Evolutionary conservation across 176 grass and related monocot species (phyloP).

Genomic region (Ampelocalamus luodianensis): DNA sequence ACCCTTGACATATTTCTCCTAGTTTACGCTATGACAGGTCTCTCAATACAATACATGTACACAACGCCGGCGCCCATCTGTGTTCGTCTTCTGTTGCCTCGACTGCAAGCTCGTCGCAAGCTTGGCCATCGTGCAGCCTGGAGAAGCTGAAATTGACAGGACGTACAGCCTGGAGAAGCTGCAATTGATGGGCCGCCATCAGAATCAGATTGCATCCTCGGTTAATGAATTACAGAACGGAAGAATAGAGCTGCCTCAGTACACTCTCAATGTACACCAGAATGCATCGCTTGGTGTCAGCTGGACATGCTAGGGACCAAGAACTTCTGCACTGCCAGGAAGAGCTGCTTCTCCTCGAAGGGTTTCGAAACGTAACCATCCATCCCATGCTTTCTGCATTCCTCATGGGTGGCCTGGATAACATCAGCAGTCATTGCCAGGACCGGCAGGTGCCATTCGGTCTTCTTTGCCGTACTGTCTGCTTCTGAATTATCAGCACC

Average conservation of each 20-base stretch:
- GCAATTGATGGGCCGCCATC: not conserved
- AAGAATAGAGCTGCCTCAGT: conserved; percentile 33
- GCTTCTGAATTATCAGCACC: conserved; percentile 13
- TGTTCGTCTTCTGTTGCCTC: conserved; percentile 10
- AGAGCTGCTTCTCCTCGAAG: conserved; percentile 92
- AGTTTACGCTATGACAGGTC: conserved; percentile 23
- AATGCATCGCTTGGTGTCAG: conserved; percentile 14
- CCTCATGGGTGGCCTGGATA: conserved; percentile 87
- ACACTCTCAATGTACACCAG: not conserved
- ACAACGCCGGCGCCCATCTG: not conserved
- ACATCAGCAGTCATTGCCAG: conserved; percentile 98
- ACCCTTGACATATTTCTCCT: conserved; percentile 29
- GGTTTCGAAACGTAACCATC: conserved; percentile 98
- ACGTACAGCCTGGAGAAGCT: not conserved
- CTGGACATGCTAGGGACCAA: conserved; percentile 46
- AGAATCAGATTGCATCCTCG: conserved; percentile 26
- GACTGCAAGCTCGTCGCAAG: not conserved
- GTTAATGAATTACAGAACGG: conserved; percentile 31
- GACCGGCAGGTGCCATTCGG: conserved; percentile 65
- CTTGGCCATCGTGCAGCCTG: not conserved
- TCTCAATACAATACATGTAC: conserved; percentile 49
- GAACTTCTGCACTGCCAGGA: conserved; percentile 79
- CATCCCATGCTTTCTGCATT: conserved; percentile 88
- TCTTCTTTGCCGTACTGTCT: conserved; percentile 27
- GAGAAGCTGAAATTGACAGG: not conserved